Conservation (phyloP, 805 yeast species). For the Monosporozyma solicola region DNA sequence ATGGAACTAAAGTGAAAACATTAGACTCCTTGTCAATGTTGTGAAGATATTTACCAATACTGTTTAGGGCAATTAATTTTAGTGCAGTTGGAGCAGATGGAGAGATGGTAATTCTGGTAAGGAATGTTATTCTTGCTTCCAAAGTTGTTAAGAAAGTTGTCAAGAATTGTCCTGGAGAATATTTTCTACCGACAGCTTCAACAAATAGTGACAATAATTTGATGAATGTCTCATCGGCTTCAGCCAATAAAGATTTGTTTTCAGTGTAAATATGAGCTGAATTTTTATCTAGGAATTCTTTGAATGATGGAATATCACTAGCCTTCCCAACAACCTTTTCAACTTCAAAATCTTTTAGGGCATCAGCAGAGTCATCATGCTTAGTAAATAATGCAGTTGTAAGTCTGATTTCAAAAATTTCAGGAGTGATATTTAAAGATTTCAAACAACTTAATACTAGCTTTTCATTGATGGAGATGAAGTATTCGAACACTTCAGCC, state of each 20-base stretch:
- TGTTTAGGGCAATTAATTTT: constrained; percentile 41
- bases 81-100: constrained; percentile 50
- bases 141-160: constrained; percentile 31
- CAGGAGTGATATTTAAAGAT: constrained; percentile 32
- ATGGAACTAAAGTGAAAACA: constrained; percentile 50
- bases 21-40: constrained; percentile 32
- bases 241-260: constrained; percentile 28
- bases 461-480: constrained; percentile 31
- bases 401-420: constrained; percentile 52
- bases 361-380: constrained; percentile 22
- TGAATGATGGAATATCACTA: constrained; percentile 19
- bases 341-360: constrained; percentile 24
- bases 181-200: constrained; percentile 34
- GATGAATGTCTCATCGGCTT: constrained; percentile 34
- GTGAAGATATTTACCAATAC: constrained; percentile 30
- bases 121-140: constrained; percentile 46
- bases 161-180: constrained; percentile 27
- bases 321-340: constrained; percentile 22
- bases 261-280: constrained; percentile 22
- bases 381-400: constrained; percentile 47
- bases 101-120: constrained; percentile 48
- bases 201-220: constrained; percentile 36
- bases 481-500: constrained; percentile 34
- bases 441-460: constrained; percentile 34
- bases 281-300: constrained; percentile 26